phyloP scores from a whole-genome alignment of 495 filamentous ascomycete genomes.

The Aspergillus olivimuriae region DNA sequence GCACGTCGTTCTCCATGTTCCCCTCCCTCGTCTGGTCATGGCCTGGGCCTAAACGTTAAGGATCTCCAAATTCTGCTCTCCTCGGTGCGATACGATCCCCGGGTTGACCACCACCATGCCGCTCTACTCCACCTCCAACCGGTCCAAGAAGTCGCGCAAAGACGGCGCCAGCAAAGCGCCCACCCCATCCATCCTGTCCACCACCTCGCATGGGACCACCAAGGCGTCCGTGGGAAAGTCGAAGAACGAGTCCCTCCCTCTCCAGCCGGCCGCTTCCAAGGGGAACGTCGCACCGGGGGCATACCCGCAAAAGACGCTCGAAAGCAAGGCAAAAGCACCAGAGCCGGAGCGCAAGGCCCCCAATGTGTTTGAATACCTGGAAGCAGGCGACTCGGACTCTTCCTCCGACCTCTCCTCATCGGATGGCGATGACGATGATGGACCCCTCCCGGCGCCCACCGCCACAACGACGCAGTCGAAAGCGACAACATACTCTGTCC shows the following conservation, averaged over 20 bases:
- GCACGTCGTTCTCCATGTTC: conserved; percentile 14
- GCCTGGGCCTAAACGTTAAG: conserved; percentile 15
- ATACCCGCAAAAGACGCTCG: conserved; percentile 8
- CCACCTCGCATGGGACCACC: conserved; percentile 9
- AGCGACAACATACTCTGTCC: conserved; percentile 1
- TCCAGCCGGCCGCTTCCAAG: conserved; percentile 8
- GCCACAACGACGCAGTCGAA: conserved; percentile 6
- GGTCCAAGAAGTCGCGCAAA: conserved; percentile 26
- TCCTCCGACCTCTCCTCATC: conserved; percentile 17
- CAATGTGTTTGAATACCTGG: conserved; percentile 41
- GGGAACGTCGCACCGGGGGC: conserved; percentile 12
- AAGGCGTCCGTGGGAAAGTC: conserved; percentile 15
- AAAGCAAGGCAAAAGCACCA: conserved; percentile 11
- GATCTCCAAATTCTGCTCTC: conserved; percentile 2
- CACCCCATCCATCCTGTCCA: conserved; percentile 25
- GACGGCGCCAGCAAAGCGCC: conserved; percentile 24
- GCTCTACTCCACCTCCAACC: conserved; percentile 21
- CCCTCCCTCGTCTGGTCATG: conserved; percentile 5
- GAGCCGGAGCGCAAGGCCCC: conserved; percentile 21
- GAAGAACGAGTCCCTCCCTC: conserved; percentile 13
- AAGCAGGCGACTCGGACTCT: conserved; percentile 20
- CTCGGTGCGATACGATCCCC: conserved; percentile 10
- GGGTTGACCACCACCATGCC: conserved; percentile 25
- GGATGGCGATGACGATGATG: conserved; percentile 20
- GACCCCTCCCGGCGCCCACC: not conserved